These are phyloP conservation scores for Yarrowia yakushimensis DNA, from an alignment of 805 yeast species.

Conservation along the genomic window DNA sequence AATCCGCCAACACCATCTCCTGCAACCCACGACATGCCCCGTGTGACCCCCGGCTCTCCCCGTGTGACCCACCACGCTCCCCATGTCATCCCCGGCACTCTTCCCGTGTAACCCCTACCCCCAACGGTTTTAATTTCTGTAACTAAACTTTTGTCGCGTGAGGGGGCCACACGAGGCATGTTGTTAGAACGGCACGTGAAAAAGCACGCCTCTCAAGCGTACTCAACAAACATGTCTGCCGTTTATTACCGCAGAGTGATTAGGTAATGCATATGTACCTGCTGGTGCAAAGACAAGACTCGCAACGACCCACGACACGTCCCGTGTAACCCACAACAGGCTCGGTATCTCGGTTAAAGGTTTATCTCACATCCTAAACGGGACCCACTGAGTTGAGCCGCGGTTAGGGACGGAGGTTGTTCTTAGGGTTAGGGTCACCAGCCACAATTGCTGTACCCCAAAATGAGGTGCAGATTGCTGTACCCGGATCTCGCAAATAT, in stretches of 20 bases:
- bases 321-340: neutral
- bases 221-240: neutral
- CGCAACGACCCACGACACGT: neutral
- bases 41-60: too few species aligned
- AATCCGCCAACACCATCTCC: neutral
- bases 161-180: neutral
- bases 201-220: neutral
- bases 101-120: neutral
- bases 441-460: neutral
- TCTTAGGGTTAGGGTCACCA: conserved; percentile 2
- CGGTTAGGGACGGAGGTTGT: too few species aligned
- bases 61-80: neutral
- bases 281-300: too few species aligned
- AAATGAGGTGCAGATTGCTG: neutral
- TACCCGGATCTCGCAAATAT: conserved; percentile 19
- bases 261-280: neutral
- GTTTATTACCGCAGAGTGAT: neutral
- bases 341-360: neutral
- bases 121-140: neutral
- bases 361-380: neutral
- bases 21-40: neutral
- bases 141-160: neutral
- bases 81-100: neutral
- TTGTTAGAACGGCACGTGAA: neutral
- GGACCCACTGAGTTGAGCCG: neutral